Conservation (phyloP, 202 grass and related monocot species). For the Saccharum hybrid region DNA sequence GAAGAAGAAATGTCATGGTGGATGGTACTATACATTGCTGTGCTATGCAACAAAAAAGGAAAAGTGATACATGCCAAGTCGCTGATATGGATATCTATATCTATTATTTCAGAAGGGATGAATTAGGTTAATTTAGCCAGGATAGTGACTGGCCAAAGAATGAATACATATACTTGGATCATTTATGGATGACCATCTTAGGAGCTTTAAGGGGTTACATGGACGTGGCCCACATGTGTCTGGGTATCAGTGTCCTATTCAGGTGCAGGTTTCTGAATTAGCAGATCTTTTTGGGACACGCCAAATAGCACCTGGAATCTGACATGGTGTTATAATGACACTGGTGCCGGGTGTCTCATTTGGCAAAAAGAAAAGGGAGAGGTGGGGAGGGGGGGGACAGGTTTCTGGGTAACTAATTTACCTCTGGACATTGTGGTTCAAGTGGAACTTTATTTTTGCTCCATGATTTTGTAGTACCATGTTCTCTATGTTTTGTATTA, state of each 20-base stretch:
- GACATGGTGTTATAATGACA: too few species aligned
- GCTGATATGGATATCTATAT: not conserved
- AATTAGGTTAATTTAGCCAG: constrained; percentile 1
- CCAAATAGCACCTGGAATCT: too few species aligned
- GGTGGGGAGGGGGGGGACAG: too few species aligned
- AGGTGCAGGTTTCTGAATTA: not conserved
- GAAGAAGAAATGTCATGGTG: not conserved
- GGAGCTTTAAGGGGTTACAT: not conserved
- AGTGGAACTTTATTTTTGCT: not conserved
- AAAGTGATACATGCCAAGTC: not conserved
- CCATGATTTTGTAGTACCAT: constrained; percentile 6
- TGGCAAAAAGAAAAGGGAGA: too few species aligned
- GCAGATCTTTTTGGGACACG: not conserved
- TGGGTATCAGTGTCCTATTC: not conserved
- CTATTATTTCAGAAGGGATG: not conserved
- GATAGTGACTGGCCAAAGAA: not conserved
- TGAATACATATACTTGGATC: not conserved
- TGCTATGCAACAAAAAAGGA: not conserved
- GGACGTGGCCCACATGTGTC: not conserved
- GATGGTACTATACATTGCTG: not conserved
- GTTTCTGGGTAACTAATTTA: too few species aligned
- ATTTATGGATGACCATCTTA: constrained; percentile 25
- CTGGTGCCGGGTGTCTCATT: too few species aligned
- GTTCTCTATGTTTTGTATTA: constrained; percentile 15
- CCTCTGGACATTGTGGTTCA: too few species aligned